A percentile compares a stretch with the other conserved stretches of the same genome.
phyloP scores from a whole-genome alignment of 164 flowering plant genomes.

The Piper betle region DNA sequence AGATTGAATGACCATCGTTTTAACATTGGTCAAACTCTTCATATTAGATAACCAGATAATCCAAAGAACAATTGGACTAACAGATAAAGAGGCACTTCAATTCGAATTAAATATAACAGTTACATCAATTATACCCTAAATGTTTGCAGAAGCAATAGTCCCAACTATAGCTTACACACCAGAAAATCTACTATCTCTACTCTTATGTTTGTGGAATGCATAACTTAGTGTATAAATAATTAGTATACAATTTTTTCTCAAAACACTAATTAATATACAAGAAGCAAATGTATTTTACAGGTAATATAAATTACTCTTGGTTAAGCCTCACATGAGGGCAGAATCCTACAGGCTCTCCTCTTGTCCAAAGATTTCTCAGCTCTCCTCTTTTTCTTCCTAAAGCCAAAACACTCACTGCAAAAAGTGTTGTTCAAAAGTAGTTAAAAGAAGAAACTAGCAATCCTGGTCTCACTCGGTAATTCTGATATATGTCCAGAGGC shows the following conservation, averaged over 20 bases:
- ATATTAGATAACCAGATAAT: no score
- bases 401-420: slow-evolving; percentile 50
- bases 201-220: background rate
- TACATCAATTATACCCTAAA: no score
- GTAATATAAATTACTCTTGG: background rate
- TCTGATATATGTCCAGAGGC: background rate
- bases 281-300: no score
- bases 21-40: no score
- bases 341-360: slow-evolving; percentile 54
- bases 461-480: background rate
- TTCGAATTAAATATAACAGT: no score
- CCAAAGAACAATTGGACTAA: no score
- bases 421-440: background rate
- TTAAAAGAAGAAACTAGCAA: background rate
- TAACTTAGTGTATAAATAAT: background rate
- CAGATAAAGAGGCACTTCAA: no score
- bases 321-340: slow-evolving; percentile 58
- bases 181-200: background rate
- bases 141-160: no score
- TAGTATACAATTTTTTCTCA: no score
- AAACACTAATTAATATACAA: background rate
- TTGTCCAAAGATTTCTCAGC: slow-evolving; percentile 44
- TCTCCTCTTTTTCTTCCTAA: slow-evolving; percentile 66
- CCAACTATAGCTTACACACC: background rate
- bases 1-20: no score